Percentiles rank a stretch among this genome's conserved stretches.
These are phyloP conservation scores for Mallotus repandus DNA, from an alignment of 441 rosid genomes.

Conservation along the genomic window DNA sequence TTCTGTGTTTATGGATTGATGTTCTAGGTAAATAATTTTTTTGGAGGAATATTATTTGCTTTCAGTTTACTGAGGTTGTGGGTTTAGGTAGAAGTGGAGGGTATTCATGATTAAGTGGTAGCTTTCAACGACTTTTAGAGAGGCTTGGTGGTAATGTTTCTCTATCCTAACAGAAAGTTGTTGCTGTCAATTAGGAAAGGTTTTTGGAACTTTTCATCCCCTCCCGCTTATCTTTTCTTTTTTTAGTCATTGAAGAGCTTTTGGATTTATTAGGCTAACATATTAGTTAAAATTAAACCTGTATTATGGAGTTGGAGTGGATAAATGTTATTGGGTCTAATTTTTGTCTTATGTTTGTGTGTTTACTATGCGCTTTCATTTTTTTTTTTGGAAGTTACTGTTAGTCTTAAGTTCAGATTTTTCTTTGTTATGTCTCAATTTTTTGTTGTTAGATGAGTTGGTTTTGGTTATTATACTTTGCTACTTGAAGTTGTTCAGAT, in stretches of 20 bases:
- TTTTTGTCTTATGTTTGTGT: neutral
- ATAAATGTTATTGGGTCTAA: neutral
- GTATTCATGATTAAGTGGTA: neutral
- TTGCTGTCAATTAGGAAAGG: neutral
- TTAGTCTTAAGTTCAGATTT: neutral
- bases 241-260: neutral
- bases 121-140: conserved; percentile 2
- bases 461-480: neutral
- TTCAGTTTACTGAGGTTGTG: neutral
- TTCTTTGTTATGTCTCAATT: neutral
- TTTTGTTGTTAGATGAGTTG: no score
- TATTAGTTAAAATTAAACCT: neutral
- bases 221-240: neutral
- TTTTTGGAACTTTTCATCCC: neutral
- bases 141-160: neutral
- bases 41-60: no score
- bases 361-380: neutral
- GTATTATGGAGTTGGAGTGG: neutral
- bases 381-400: conserved; percentile 2
- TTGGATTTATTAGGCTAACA: conserved; percentile 15
- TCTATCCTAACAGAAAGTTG: conserved; percentile 4
- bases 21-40: neutral
- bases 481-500: neutral
- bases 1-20: neutral
- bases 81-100: neutral